phyloP scores from a whole-genome alignment of 2,329 filamentous ascomycete species.

The Pseudogymnoascus sp. region DNA sequence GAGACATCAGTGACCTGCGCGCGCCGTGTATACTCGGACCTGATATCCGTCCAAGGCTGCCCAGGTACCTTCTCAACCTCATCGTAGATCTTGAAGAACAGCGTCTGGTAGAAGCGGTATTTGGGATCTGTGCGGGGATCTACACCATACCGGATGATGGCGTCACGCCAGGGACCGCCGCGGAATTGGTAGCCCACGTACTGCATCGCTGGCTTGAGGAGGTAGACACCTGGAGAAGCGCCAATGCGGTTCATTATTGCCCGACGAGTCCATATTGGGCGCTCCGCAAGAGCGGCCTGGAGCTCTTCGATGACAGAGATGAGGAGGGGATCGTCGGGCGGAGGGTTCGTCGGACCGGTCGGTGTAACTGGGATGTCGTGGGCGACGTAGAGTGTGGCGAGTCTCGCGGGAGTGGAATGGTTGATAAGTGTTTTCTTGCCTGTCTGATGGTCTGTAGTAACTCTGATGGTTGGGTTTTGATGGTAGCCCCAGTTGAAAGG shows the following conservation, averaged over 20 bases:
- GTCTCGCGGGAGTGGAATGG: conserved; percentile 16
- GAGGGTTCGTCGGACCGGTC: conserved; percentile 14
- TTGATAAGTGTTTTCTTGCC: conserved; percentile 26
- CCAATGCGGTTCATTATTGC: conserved; percentile 67
- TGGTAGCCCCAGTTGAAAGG: conserved; percentile 76
- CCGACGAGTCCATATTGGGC: conserved; percentile 81
- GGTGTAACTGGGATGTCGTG: conserved; percentile 16
- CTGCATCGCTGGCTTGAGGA: conserved; percentile 66
- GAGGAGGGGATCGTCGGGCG: conserved; percentile 42
- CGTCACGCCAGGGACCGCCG: conserved; percentile 85
- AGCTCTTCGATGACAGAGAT: conserved; percentile 57
- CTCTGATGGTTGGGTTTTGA: conserved; percentile 63
- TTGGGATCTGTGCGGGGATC: conserved; percentile 73
- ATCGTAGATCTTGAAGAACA: conserved; percentile 66
- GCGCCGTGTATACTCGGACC: conserved; percentile 12
- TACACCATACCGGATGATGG: conserved; percentile 74
- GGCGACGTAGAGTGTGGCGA: conserved; percentile 19
- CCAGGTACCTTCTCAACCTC: conserved; percentile 17
- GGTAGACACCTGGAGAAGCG: conserved; percentile 41
- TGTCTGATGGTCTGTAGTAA: conserved; percentile 29
- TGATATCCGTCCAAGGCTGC: conserved; percentile 14
- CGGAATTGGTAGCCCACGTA: conserved; percentile 90
- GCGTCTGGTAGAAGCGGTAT: conserved; percentile 77
- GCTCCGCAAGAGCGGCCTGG: conserved; percentile 55
- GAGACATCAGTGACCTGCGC: conserved; percentile 16